Percentiles rank a stretch among this genome's conserved stretches.
Conservation (phyloP, 202 grass and related monocot genomes). For the Elaeis oleifera region DNA sequence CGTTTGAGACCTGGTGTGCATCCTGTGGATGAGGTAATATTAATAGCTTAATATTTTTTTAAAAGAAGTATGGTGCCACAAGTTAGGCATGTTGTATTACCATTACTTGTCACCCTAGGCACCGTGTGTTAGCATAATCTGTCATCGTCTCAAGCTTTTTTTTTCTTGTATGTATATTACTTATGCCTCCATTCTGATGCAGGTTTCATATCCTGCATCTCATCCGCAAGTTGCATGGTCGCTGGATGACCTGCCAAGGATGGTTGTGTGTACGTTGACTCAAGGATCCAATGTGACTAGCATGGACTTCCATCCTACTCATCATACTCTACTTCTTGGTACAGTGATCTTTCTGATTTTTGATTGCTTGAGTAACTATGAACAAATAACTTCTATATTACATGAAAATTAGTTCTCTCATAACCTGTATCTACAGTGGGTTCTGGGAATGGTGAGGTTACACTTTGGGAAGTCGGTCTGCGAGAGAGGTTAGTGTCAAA, state of each 20-base stretch:
- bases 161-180: neutral
- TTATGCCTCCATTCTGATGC: slow-evolving; percentile 22
- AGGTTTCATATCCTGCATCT: slow-evolving; percentile 70
- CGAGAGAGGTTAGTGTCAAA: slow-evolving; percentile 67
- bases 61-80: no score
- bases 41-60: no score
- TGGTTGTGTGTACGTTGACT: slow-evolving; percentile 58
- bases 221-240: slow-evolving; percentile 65
- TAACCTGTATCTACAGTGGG: slow-evolving; percentile 45
- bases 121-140: no score
- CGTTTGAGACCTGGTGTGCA: slow-evolving; percentile 57
- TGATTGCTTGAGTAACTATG: neutral
- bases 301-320: slow-evolving; percentile 96
- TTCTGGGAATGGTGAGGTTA: slow-evolving; percentile 76
- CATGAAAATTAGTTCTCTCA: slow-evolving; percentile 18
- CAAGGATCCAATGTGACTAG: slow-evolving; percentile 80
- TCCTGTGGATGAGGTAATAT: slow-evolving; percentile 75
- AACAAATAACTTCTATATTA: no score
- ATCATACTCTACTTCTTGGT: slow-evolving; percentile 84
- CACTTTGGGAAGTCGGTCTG: slow-evolving; percentile 74
- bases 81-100: no score
- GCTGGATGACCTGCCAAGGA: slow-evolving; percentile 82
- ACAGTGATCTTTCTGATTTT: slow-evolving; percentile 21
- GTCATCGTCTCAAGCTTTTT: neutral
- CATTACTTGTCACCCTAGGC: no score